Evolutionary conservation across 768 basidiomycete genomes (phyloP).

Genomic region (Psilocybe sp.): DNA sequence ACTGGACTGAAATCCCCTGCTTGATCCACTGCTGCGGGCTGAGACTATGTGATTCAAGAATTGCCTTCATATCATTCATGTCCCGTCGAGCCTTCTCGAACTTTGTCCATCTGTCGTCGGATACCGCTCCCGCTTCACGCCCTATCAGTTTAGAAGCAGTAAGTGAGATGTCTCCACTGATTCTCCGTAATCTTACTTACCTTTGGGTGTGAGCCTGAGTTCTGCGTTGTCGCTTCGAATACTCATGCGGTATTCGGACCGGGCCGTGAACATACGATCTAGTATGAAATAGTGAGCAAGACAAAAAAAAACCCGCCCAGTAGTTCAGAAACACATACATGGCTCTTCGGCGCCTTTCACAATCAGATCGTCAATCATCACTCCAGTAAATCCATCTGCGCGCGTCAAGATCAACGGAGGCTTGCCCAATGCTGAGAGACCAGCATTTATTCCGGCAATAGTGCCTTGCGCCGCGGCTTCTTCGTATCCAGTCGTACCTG

Average conservation of each 20-base stretch:
- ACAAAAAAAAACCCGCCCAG: neutral
- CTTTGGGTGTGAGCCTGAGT: conserved; percentile 73
- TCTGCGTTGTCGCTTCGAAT: conserved; percentile 91
- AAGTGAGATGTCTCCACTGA: neutral
- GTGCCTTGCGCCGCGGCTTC: conserved; percentile 90
- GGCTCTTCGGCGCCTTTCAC: conserved; percentile 90
- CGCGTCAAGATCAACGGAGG: conserved; percentile 66
- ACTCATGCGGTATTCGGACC: conserved; percentile 88
- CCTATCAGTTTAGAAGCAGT: conserved; percentile 25
- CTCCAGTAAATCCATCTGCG: conserved; percentile 86
- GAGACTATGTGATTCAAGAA: conserved; percentile 32
- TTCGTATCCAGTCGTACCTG: conserved; percentile 90
- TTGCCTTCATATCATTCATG: conserved; percentile 31
- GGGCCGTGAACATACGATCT: conserved; percentile 94
- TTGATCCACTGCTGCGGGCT: conserved; percentile 45
- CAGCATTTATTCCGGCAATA: conserved; percentile 89
- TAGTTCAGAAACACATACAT: conserved; percentile 49
- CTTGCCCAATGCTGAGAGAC: conserved; percentile 54
- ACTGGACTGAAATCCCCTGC: conserved; percentile 41
- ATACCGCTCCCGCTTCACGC: conserved; percentile 40
- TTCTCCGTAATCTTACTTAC: conserved; percentile 26
- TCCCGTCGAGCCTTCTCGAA: conserved; percentile 31
- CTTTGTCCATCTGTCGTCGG: conserved; percentile 39
- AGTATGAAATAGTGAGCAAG: conserved; percentile 5
- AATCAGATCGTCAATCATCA: conserved; percentile 90